phyloP scores from a whole-genome alignment of 75 land plant species.

The Selaginella tamariscina region DNA sequence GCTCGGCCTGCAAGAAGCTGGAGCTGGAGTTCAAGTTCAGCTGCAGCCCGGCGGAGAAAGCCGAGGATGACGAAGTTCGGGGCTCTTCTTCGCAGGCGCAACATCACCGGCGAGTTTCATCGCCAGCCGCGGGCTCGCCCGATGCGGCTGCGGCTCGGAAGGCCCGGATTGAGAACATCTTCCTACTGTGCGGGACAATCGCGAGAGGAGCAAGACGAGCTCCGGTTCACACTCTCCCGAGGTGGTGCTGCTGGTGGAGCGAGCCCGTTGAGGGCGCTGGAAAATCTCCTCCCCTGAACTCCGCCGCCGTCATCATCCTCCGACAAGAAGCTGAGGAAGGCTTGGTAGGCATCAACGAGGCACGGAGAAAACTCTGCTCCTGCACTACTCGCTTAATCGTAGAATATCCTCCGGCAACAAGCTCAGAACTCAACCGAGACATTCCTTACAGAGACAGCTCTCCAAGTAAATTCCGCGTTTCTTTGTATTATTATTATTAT shows the following conservation, averaged over 20 bases:
- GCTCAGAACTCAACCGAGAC: too few species aligned
- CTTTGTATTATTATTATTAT: too few species aligned
- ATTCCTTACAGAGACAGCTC: too few species aligned
- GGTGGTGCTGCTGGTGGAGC: not conserved
- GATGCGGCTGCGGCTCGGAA: conserved; percentile 34
- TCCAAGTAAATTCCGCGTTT: too few species aligned
- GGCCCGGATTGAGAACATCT: conserved; percentile 71
- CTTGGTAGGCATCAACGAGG: too few species aligned
- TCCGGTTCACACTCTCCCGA: not conserved
- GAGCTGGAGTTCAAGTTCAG: not conserved
- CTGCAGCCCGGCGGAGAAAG: not conserved
- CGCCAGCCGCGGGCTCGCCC: not conserved
- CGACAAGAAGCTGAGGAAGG: too few species aligned
- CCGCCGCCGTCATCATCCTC: not conserved
- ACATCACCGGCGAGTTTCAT: not conserved
- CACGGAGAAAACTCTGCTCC: not conserved
- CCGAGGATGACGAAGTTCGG: too few species aligned
- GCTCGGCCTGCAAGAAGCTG: too few species aligned
- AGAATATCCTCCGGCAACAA: too few species aligned
- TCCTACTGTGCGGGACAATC: conserved; percentile 77
- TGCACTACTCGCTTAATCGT: too few species aligned
- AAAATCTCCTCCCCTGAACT: not conserved
- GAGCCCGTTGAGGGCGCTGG: not conserved
- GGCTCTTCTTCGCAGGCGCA: not conserved
- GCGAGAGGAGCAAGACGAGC: conserved; percentile 31